Base-by-base conservation (phyloP, 169 alveolate genomes). In the Eimeria sp. region DNA sequence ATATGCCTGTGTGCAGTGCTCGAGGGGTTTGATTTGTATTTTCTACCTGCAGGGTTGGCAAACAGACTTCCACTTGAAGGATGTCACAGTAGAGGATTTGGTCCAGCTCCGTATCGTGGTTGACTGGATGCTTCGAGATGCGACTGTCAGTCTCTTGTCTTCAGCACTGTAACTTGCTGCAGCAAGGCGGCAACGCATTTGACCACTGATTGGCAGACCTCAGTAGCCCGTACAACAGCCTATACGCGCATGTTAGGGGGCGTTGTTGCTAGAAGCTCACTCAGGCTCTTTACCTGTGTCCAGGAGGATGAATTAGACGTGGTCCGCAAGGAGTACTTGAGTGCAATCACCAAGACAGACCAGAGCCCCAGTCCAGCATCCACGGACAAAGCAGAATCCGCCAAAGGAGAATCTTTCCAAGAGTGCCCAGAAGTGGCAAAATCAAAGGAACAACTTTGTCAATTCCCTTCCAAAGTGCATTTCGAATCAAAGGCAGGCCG, bases 51-150 rank as follows among this genome's bases (percentile, higher is more conserved):
- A 92, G 95, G 91, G 95, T 3, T 92, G 91, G 51, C 83, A 92
- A 72, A 27, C 87, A 9, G 83, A 78, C 43, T 92, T 92, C 30
- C 30, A 18, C n/a, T 86, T 93, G 61, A 51, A 93, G 57, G 86
- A 93, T 22, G 75, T 58, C 75, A 82, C 96, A 5, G 49, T 63
- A 27, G 96, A 93, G 88, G 96, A 93, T 54, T 78, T 93, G 61
- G 47, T 93, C 27, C 91, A 92, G 57, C 72, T 75, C 43, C 95
- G 95, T 58, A 40, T 92, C 51, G 87, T 22, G 18, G 72, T 78
- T 18, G 95, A 92, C 6, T 92, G 95, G 95, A 80, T 92, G 80
- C 92, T 92, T 47, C 76, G 84, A 45, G 73, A 78, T 40, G 90
- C 90, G 11, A 78, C 91, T 5, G 95, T 78, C 54, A 20, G 90